Base-by-base conservation (phyloP, 1,284 basidiomycete genomes). In the Cutaneotrichosporon curvatum region DNA sequence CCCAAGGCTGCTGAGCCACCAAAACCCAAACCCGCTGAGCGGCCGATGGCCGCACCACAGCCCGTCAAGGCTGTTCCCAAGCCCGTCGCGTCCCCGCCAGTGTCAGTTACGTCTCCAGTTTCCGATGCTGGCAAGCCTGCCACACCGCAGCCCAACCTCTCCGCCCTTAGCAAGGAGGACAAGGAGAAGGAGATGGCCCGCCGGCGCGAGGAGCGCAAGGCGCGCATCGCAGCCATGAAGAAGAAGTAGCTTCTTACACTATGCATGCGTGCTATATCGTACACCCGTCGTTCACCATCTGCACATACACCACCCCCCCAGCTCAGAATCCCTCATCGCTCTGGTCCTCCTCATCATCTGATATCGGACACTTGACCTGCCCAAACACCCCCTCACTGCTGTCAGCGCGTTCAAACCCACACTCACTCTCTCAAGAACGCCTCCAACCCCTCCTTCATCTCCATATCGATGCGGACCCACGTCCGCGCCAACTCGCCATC, bases 141-240 rank as follows among this genome's bases (percentile, higher is more conserved):
- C 6, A 47, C 47, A 22, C 47, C 49, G 31, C 38, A 53, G 18
- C 58, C 65, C 6, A 70, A 58, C 50, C 50, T 74, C 43, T 63
- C 63, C 4, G 57, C 58, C 7, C 75, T 89, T 76, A 78, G 79
- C 31, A 91, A 88, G 65, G 89, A 91, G 68, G 88, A 90, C 55
- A 90, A 84, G 69, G 85, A 85, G 0, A 81, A 80, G 21, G 89
- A 94, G 73, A 86, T 92, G 82, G 84, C 84, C 12, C 76, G 85
- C 51, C 74, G 88, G 51, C 84, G 89, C 61, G 89, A 92, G 67
- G 89, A 92, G 67, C 75, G 89, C 40, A 88, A 85, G 68, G 71
- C 71, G 38, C 52, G 66, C n/a, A 71, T 71, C 34, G 68, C 66
- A 8, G 69, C 69, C 9, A 71, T 71, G 69, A 71, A 63, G 47